Evolutionary conservation across 2,329 filamentous ascomycete genomes (phyloP).

Genomic region (Coniochaeta ligniaria): DNA sequence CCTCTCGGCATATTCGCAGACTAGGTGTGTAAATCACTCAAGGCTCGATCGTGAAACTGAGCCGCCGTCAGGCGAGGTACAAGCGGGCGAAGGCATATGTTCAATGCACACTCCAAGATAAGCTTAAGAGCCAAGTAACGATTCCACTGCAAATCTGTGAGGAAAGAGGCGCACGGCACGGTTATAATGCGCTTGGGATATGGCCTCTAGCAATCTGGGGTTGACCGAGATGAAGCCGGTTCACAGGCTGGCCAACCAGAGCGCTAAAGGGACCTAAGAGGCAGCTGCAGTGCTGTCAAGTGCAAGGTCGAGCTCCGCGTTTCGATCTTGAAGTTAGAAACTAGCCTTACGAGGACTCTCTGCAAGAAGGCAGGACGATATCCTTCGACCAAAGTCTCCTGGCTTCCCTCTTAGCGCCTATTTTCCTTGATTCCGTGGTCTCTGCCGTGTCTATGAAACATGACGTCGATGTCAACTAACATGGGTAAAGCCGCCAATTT

Average conservation of each 20-base stretch:
- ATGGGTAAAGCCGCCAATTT: neutral
- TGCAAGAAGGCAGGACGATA: neutral
- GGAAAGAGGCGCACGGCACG: neutral
- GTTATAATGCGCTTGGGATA: neutral
- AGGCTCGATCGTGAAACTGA: neutral
- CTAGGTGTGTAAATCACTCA: neutral
- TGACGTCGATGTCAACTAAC: neutral
- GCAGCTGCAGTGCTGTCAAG: neutral
- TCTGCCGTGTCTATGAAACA: neutral
- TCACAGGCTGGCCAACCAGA: neutral
- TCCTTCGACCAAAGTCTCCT: too few species aligned
- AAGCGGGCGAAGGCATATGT: neutral
- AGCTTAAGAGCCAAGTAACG: neutral
- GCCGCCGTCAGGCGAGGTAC: neutral
- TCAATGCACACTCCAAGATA: neutral
- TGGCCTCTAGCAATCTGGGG: neutral
- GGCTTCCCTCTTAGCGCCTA: neutral
- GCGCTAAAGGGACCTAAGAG: neutral
- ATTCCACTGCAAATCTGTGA: neutral
- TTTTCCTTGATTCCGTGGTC: neutral
- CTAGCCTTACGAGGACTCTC: neutral
- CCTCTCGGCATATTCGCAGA: neutral
- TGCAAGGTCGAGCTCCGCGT: neutral
- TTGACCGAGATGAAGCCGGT: constrained; percentile 1
- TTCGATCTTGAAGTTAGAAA: neutral